These are phyloP conservation scores for Prunus mume DNA, from an alignment of 306 rosid species.

Conservation along the genomic window DNA sequence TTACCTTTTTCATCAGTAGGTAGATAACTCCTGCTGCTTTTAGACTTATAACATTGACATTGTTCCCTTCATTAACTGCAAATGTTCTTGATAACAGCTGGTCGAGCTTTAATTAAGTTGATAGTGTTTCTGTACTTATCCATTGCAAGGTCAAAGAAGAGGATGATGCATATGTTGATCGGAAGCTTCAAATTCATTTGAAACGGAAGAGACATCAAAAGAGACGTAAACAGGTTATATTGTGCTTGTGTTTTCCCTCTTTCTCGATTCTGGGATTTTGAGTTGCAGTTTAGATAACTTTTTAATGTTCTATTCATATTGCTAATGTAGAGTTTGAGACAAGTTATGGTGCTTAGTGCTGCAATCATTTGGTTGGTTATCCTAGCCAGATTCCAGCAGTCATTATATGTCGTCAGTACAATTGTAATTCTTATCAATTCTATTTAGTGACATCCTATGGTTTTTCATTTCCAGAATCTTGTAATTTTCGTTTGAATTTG, in stretches of 20 bases:
- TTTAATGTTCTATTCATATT: not conserved
- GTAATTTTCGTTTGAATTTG: not conserved
- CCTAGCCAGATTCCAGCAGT: not conserved
- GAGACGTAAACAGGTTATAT: conserved; percentile 59
- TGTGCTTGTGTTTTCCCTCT: conserved; percentile 10
- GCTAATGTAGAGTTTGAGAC: not conserved
- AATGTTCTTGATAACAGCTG: not conserved
- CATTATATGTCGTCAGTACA: not conserved
- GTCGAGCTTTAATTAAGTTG: conserved; percentile 14
- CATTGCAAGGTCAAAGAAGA: conserved; percentile 84
- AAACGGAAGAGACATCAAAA: conserved; percentile 65
- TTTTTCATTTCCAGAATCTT: not conserved
- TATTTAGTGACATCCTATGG: not conserved
- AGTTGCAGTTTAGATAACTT: not conserved
- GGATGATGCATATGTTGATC: conserved; percentile 76
- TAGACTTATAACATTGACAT: not conserved
- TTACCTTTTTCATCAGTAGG: not conserved
- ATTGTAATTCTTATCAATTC: not conserved
- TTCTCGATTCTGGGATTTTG: conserved; percentile 2
- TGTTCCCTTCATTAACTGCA: not conserved
- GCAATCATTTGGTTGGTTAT: conserved; percentile 2
- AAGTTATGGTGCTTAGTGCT: not conserved
- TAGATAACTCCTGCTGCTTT: not conserved
- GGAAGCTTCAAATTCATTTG: conserved; percentile 68
- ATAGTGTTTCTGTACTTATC: conserved; percentile 8